Evolutionary conservation across 306 rosid genomes (phyloP), one percentile per base, ranked within the genome.

Genomic region (Vigna hirtella): DNA sequence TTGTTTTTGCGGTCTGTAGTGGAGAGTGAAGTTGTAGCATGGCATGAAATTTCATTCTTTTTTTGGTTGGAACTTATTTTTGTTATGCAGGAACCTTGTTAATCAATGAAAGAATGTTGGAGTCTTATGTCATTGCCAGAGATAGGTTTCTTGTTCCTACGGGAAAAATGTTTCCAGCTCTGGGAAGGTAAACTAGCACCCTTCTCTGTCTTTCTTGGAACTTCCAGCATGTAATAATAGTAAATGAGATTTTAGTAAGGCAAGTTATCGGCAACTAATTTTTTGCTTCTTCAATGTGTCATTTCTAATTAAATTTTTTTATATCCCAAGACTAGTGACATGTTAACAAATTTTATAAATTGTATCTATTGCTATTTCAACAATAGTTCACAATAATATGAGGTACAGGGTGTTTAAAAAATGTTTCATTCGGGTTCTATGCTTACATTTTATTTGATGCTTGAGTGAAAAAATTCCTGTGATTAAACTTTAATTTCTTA

Each of bases 101-200:
- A 72, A 86, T 94, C 26, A 94, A 94, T 68, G 98, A 94, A 86
- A 90, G 98, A 83, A 94, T 94, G 98, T 84, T 94, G 77, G 98
- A 94, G 86, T 88, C 98, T 72, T 94, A 94, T 77, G 98, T 94
- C 74, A 94, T 94, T 73, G 98, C 98, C 51, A 87, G 98, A 82
- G 98, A 94, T 88, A 91, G 98, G 53, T 94, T 94, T 86, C 93
- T 94, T 53, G 74, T 68, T 69, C 92, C 94, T 80, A 75, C 82
- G 63, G 98, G 97, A 64, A 92, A 92, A 85, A 92, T 94, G 98
- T 92, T 94, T 83, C 98, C 98, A 63, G 74, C 84, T 15, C 77
- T 90, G 38, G 98, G 98, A 82, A 94, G 98, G 98, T 94, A 90
- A 72, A 63, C 70, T 20, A 28, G 36, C 42, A 7, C 48, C 52